A percentile compares a stretch with the other conserved stretches of the same genome.
Evolutionary conservation across 2,329 filamentous ascomycete genomes (phyloP).

Genomic region (Aspergillus bombycis): DNA sequence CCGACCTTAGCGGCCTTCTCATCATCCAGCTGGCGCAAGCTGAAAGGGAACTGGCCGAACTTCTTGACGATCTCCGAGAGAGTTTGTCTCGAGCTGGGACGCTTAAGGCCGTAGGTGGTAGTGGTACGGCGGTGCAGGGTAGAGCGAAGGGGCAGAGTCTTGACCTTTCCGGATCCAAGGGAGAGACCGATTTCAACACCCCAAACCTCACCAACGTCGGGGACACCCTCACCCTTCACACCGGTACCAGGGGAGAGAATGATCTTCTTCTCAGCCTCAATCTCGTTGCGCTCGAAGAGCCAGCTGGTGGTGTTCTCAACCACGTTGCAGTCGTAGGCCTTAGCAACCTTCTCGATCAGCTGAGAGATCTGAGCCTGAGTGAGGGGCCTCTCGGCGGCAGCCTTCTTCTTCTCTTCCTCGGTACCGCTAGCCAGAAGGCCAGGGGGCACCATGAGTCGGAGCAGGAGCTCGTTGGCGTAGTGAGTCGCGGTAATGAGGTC

Average conservation of each 20-base stretch:
- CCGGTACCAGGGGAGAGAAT: slow-evolving; percentile 81
- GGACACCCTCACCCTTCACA: slow-evolving; percentile 84
- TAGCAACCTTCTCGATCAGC: slow-evolving; percentile 87
- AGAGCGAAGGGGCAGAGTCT: slow-evolving; percentile 81
- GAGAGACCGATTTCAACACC: slow-evolving; percentile 95
- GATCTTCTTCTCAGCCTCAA: slow-evolving; percentile 98
- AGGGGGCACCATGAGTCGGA: slow-evolving; percentile 89
- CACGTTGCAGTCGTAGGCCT: slow-evolving; percentile 86
- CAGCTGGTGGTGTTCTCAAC: slow-evolving; percentile 98
- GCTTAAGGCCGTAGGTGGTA: slow-evolving; percentile 91
- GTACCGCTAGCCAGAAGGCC: slow-evolving; percentile 79
- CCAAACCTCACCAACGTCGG: slow-evolving; percentile 93
- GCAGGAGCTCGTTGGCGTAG: slow-evolving; percentile 92
- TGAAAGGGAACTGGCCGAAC: slow-evolving; percentile 98
- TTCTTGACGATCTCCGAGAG: slow-evolving; percentile 95
- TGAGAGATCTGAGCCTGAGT: slow-evolving; percentile 85
- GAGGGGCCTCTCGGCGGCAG: slow-evolving; percentile 76
- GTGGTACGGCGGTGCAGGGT: slow-evolving; percentile 92
- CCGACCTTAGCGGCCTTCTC: slow-evolving; percentile 95
- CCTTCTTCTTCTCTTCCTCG: slow-evolving; percentile 95
- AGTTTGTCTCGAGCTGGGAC: slow-evolving; percentile 87
- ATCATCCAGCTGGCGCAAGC: slow-evolving; percentile 92
- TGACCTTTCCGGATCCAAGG: slow-evolving; percentile 90
- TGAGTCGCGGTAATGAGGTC: slow-evolving; percentile 89
- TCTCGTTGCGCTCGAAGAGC: slow-evolving; percentile 95